These are phyloP conservation scores for Diaporthe helianthi DNA, from an alignment of 2,329 filamentous ascomycete genomes.

Conservation along the genomic window DNA sequence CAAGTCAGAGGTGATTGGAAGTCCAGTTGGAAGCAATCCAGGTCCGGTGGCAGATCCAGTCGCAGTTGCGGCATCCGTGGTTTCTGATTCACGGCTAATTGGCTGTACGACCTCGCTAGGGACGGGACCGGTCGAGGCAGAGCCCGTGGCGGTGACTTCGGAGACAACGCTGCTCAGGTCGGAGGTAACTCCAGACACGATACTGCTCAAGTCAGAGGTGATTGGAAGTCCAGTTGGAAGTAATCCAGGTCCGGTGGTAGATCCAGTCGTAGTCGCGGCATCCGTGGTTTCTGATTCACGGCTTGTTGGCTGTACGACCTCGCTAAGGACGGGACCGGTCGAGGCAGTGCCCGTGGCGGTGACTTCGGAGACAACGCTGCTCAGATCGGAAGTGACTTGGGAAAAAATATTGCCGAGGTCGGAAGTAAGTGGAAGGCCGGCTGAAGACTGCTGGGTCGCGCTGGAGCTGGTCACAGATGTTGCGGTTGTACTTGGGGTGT, in stretches of 20 bases:
- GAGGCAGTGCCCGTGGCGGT: not conserved
- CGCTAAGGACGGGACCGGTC: not conserved
- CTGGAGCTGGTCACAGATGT: not conserved
- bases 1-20: not conserved
- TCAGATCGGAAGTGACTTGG: not conserved
- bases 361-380: slow-evolving; percentile 6
- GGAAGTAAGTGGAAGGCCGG: slow-evolving; percentile 2
- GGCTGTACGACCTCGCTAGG: not conserved
- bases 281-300: slow-evolving; percentile 1
- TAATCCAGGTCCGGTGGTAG: too few species aligned
- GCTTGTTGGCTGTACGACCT: slow-evolving; percentile 12
- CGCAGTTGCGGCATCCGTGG: slow-evolving; percentile 3
- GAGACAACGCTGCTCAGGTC: slow-evolving; percentile 3
- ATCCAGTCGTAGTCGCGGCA: not conserved
- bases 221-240: not conserved
- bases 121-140: not conserved
- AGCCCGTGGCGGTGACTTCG: not conserved
- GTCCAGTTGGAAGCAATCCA: not conserved
- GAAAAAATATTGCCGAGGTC: not conserved
- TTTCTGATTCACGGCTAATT: not conserved
- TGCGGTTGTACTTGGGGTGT: not conserved
- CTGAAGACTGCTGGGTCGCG: not conserved
- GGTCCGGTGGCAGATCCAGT: not conserved
- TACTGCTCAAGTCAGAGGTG: slow-evolving; percentile 4
- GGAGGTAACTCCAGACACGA: not conserved